Base-by-base conservation (phyloP, 495 filamentous ascomycete genomes). In the Penicillium pulvis region DNA sequence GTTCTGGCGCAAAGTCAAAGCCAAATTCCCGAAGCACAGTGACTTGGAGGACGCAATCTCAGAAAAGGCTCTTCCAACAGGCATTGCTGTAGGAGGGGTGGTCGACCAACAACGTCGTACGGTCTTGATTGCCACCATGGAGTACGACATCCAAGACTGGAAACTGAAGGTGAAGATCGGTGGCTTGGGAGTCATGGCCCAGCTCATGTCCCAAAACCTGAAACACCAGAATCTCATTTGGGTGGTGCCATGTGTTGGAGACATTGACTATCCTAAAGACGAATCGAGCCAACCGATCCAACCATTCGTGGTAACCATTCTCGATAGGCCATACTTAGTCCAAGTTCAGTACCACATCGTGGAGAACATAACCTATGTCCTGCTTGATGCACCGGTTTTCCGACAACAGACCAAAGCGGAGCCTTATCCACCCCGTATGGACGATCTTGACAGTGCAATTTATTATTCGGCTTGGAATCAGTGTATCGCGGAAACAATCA, bases 391-490 rank as follows among this genome's bases (percentile, higher is more conserved):
- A 0, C 86, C 87, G 0, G 81, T 89, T n/a, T 90, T 90, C 74
- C 83, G 87, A 43, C 80, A 87, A 61, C 87, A 89, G 65, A 82
- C 85, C 12, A 83, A 83, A 62, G 67, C 76, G 9, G 84, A 90
- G 55, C 87, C 87, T 0, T 90, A 90, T 59, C 87, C 87, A 3
- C 75, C 86, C 11, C 84, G 87, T 20, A 90, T 90, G 87, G 87
- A 90, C 65, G 87, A 90, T 65, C 76, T 90, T 51, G 85, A 88
- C 51, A 84, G 80, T 59, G 87, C 87, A 23, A 84, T 90, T 43
- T 85, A 88, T 71, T 90, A 90, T 64, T 87, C 86, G 0, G 85
- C 87, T 1, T 90, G 87, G 87, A 90, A 90, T 60, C 81, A 82
- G 59, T 90, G 87, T 57, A 88, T 90, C 61, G 84, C 87, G 1